These are phyloP conservation scores for Botryobasidium botryosum DNA, from an alignment of 768 basidiomycete genomes.

Conservation along the genomic window DNA sequence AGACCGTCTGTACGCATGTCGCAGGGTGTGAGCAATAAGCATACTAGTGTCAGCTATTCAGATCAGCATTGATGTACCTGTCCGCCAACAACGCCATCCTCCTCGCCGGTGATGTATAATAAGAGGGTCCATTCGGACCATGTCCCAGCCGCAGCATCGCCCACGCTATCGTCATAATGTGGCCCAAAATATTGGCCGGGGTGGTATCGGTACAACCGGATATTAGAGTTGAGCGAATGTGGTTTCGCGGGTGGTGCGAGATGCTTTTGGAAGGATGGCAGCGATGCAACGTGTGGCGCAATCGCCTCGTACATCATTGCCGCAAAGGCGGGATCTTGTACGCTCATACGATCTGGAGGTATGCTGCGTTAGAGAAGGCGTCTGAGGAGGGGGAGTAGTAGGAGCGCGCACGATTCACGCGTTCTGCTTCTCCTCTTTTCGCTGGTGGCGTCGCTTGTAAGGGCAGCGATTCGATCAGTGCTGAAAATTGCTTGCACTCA, in stretches of 20 bases:
- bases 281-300: conserved; percentile 39
- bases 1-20: conserved; percentile 36
- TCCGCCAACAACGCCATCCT: conserved; percentile 59
- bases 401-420: conserved; percentile 39
- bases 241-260: conserved; percentile 23
- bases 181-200: conserved; percentile 50
- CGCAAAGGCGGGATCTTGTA: conserved; percentile 43
- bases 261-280: conserved; percentile 25
- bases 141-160: conserved; percentile 38
- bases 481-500: conserved; percentile 44
- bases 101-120: conserved; percentile 50
- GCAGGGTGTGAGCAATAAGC: neutral
- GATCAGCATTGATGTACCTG: conserved; percentile 26
- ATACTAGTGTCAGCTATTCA: no score
- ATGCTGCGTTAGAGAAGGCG: neutral
- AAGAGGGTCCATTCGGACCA: conserved; percentile 66
- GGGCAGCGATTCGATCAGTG: conserved; percentile 41
- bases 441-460: conserved; percentile 53
- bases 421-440: conserved; percentile 53
- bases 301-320: conserved; percentile 31
- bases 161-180: conserved; percentile 49
- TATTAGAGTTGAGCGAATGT: conserved; percentile 55
- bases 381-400: neutral
- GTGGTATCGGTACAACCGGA: conserved; percentile 53
- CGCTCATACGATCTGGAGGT: conserved; percentile 39